Conservation (phyloP, 2,329 filamentous ascomycete species). For the Amauroascus niger region DNA sequence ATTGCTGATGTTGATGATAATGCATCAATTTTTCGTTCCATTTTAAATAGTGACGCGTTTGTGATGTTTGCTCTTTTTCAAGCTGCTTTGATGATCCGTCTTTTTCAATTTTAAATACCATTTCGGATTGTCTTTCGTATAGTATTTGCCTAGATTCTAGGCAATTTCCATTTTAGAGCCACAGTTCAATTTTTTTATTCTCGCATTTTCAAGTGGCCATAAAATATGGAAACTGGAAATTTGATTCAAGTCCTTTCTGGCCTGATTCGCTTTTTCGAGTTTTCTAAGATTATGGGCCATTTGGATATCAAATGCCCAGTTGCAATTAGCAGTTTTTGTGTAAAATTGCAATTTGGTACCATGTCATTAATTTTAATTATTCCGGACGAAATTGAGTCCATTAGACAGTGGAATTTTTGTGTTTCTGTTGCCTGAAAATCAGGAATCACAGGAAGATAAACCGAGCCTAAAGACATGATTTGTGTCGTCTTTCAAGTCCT, state of each 20-base stretch:
- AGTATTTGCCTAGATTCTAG: slow-evolving; percentile 1
- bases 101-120: background rate
- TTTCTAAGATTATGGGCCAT: background rate
- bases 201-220: background rate
- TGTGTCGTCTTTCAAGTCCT: background rate
- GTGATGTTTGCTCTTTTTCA: background rate
- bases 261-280: background rate
- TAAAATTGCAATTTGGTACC: background rate
- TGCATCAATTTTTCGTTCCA: background rate
- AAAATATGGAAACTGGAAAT: background rate
- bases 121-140: background rate
- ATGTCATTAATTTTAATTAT: background rate
- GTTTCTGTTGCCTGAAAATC: slow-evolving; percentile 8
- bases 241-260: background rate
- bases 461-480: background rate
- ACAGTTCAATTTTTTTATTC: background rate
- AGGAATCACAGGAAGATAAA: background rate
- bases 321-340: background rate
- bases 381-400: background rate
- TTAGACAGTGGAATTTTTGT: background rate
- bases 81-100: background rate
- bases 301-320: background rate
- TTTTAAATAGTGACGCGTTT: background rate
- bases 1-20: background rate
- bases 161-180: background rate